Evolutionary conservation across 192 early-diverging fungal species (phyloP).

Genomic region (Podila verticillata): DNA sequence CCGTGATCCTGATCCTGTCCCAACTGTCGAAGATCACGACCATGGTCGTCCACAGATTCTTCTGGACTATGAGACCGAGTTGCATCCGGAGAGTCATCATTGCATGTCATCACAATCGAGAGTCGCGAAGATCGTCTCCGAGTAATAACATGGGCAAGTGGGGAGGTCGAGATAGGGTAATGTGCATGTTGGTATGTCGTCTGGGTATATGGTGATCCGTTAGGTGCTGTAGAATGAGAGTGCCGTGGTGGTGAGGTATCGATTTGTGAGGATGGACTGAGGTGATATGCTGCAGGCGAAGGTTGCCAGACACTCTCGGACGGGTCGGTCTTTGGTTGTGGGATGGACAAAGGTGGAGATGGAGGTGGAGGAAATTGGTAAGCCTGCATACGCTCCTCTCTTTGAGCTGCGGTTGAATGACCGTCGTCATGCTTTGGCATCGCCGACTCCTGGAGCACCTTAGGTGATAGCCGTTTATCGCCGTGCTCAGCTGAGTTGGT

Average conservation of each 20-base stretch:
- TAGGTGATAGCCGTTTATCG: neutral
- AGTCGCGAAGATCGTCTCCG: constrained; percentile 39
- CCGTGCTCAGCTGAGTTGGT: neutral
- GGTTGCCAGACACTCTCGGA: neutral
- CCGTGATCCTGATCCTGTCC: neutral
- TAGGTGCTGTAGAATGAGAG: neutral
- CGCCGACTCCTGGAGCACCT: constrained; percentile 22
- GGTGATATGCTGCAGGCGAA: neutral
- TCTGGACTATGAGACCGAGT: constrained; percentile 20
- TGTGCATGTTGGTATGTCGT: constrained; percentile 18
- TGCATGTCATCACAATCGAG: constrained; percentile 45
- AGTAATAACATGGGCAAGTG: constrained; percentile 40
- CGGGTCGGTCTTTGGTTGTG: constrained; percentile 7
- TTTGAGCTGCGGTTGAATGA: neutral
- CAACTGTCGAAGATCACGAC: neutral
- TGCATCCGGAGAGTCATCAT: constrained; percentile 36
- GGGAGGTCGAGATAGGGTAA: constrained; percentile 35
- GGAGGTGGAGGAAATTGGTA: constrained; percentile 37
- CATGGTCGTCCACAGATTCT: neutral
- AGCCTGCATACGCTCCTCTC: constrained; percentile 16
- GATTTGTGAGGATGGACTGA: neutral
- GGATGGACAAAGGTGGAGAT: constrained; percentile 39
- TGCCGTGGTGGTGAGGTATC: constrained; percentile 1
- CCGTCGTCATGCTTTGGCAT: constrained; percentile 22
- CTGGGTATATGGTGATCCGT: constrained; percentile 20